Percentiles rank a stretch among this genome's conserved stretches.
These are phyloP conservation scores for Fusarium bactridioides DNA, from an alignment of 2,329 filamentous ascomycete species.

Conservation along the genomic window DNA sequence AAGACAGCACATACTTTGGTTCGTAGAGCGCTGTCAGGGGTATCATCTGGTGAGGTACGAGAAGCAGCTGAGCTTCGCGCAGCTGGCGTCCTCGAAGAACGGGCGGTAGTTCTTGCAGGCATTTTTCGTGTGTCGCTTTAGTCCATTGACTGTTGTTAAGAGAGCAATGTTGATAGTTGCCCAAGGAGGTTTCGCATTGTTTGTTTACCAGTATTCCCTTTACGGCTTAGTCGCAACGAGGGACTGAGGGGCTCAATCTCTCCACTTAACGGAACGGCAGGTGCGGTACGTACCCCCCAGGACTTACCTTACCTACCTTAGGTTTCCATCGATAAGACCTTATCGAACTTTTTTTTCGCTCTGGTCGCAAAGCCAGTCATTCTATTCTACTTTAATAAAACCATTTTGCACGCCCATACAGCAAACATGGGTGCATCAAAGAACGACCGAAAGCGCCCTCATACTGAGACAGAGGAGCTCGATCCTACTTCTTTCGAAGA, in stretches of 20 bases:
- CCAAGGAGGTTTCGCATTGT: conserved; percentile 31
- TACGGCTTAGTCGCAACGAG: conserved; percentile 38
- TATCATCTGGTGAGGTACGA: conserved; percentile 71
- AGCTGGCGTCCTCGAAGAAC: conserved; percentile 56
- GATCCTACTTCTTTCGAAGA: conserved; percentile 43
- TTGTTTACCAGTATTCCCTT: conserved; percentile 45
- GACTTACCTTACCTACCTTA: no score
- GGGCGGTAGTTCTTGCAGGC: conserved; percentile 58
- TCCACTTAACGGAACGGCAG: not conserved
- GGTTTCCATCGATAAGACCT: conserved; percentile 12
- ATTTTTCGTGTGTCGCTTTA: conserved; percentile 45
- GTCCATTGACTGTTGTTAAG: conserved; percentile 4
- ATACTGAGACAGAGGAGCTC: conserved; percentile 45
- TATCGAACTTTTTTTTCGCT: conserved; percentile 23
- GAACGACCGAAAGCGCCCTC: conserved; percentile 48
- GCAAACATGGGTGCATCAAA: conserved; percentile 43
- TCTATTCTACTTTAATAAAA: not conserved
- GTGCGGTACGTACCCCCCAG: not conserved
- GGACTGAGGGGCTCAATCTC: conserved; percentile 5
- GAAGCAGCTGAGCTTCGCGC: conserved; percentile 57
- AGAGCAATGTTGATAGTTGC: conserved; percentile 5
- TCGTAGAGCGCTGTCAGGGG: conserved; percentile 74
- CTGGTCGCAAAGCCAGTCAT: conserved; percentile 14
- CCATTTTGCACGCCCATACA: not conserved
- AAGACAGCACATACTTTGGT: conserved; percentile 77